phyloP scores from a whole-genome alignment of 2,329 filamentous ascomycete genomes.

The Xylariaceae sp. region DNA sequence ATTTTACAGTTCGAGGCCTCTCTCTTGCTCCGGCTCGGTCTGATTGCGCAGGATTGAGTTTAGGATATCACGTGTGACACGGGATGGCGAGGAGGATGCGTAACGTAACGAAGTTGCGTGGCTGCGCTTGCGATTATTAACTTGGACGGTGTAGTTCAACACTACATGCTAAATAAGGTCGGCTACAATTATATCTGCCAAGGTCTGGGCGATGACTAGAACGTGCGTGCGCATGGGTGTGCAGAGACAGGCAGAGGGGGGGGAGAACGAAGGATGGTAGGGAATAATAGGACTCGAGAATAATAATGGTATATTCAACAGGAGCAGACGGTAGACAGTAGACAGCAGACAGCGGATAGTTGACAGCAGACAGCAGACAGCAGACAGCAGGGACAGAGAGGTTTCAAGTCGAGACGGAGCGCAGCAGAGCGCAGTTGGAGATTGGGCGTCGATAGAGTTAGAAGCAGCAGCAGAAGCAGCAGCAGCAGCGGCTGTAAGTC shows the following conservation, averaged over 20 bases:
- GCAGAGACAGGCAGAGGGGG: background rate
- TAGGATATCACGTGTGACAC: background rate
- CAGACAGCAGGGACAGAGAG: background rate
- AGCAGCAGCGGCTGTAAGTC: background rate
- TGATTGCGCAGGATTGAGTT: background rate
- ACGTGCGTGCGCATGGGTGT: background rate
- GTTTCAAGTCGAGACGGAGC: conserved; percentile 15
- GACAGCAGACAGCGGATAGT: no score
- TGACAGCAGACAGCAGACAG: no score
- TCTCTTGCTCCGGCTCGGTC: background rate
- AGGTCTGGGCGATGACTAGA: conserved; percentile 1
- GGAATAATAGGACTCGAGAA: background rate
- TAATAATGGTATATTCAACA: background rate
- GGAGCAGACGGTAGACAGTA: background rate
- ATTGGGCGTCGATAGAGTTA: conserved; percentile 19
- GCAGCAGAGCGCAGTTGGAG: conserved; percentile 10
- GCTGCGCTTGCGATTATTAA: conserved; percentile 2
- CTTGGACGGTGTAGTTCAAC: conserved; percentile 3
- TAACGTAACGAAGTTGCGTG: background rate
- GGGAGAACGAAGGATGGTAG: background rate
- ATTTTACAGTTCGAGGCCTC: background rate
- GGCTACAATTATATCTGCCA: background rate
- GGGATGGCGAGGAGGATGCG: background rate
- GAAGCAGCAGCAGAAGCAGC: background rate
- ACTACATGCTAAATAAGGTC: conserved; percentile 1